Conservation (phyloP, 2,329 filamentous ascomycete species). For the Cladosporium austrohemisphaericum region DNA sequence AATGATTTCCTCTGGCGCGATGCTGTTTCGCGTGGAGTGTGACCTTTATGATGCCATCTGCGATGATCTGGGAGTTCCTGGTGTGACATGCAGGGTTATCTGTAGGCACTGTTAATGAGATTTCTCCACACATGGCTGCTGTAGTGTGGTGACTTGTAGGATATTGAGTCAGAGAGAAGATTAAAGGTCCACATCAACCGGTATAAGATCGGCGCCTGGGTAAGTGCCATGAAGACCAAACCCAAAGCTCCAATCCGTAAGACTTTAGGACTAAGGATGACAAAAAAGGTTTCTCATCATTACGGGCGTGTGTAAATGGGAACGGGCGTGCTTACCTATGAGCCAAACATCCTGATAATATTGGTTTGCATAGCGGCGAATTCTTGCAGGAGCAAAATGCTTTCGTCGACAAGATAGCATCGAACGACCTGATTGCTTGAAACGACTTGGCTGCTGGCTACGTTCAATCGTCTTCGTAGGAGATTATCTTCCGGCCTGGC, state of each 20-base stretch:
- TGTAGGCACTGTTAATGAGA: neutral
- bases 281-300: slow-evolving; percentile 34
- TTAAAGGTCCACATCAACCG: slow-evolving; percentile 33
- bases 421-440: no score
- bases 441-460: no score
- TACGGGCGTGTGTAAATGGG: neutral
- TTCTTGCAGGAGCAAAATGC: no score
- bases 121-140: neutral
- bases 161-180: slow-evolving; percentile 33
- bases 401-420: no score
- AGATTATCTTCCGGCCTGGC: neutral
- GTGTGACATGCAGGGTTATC: neutral
- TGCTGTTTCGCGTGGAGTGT: neutral
- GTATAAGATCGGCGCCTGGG: slow-evolving; percentile 20
- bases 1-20: neutral
- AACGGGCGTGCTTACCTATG: neutral
- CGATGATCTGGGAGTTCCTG: no score
- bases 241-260: slow-evolving; percentile 20
- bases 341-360: no score
- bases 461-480: neutral
- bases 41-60: no score
- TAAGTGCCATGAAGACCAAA: slow-evolving; percentile 27
- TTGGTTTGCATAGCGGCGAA: no score
- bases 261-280: slow-evolving; percentile 40
- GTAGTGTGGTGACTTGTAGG: neutral